A percentile compares a stretch with the other conserved stretches of the same genome.
Evolutionary conservation across 768 basidiomycete species (phyloP).

Genomic region (Panellus pusillus): DNA sequence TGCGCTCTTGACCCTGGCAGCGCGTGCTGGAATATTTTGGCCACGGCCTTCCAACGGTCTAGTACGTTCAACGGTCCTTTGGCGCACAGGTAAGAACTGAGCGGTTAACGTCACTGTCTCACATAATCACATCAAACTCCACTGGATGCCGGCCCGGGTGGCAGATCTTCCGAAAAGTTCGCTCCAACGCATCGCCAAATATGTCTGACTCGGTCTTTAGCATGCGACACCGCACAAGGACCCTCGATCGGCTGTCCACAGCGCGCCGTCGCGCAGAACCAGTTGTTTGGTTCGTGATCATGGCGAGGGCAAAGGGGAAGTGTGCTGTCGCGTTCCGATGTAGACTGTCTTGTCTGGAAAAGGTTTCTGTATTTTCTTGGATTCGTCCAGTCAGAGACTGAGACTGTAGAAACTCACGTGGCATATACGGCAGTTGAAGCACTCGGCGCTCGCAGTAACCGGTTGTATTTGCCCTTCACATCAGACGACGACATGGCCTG

Average conservation of each 20-base stretch:
- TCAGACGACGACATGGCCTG: conserved; percentile 81
- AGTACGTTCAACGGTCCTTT: too few species aligned
- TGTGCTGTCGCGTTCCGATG: conserved; percentile 76
- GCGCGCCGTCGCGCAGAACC: conserved; percentile 73
- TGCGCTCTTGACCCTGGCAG: too few species aligned
- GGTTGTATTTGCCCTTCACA: conserved; percentile 92
- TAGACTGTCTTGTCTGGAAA: conserved; percentile 94
- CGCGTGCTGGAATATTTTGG: too few species aligned
- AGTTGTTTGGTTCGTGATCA: conserved; percentile 90
- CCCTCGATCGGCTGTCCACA: conserved; percentile 94
- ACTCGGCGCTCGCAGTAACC: too few species aligned
- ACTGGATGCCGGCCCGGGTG: too few species aligned
- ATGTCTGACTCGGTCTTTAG: conserved; percentile 50
- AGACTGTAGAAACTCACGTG: conserved; percentile 44
- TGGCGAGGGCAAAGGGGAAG: conserved; percentile 84
- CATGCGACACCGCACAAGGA: conserved; percentile 84
- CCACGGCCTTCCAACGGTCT: too few species aligned
- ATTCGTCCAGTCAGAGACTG: neutral
- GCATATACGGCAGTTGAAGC: conserved; percentile 87
- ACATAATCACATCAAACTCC: too few species aligned
- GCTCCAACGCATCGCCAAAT: too few species aligned
- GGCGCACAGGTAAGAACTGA: too few species aligned
- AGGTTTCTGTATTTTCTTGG: conserved; percentile 54
- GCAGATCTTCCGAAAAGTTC: too few species aligned
- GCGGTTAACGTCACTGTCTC: too few species aligned